Evolutionary conservation across 768 basidiomycete genomes (phyloP).

Genomic region (Tulasnella sp.): DNA sequence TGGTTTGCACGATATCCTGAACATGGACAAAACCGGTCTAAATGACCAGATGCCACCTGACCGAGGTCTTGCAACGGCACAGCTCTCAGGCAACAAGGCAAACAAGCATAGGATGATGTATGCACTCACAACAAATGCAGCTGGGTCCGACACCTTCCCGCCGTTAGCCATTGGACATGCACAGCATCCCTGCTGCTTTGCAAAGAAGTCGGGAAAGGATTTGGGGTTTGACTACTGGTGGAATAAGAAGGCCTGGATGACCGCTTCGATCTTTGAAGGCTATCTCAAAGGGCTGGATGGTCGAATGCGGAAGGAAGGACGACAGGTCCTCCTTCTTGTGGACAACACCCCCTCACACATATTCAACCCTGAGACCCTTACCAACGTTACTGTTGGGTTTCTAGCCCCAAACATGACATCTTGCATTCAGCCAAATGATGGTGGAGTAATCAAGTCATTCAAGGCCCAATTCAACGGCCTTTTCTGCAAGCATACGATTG

Average conservation of each 20-base stretch:
- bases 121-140: neutral
- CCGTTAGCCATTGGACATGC: neutral
- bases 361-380: neutral
- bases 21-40: slow-evolving; percentile 26
- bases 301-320: neutral
- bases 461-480: slow-evolving; percentile 39
- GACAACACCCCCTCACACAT: neutral
- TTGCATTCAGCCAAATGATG: slow-evolving; percentile 32
- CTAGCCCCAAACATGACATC: neutral
- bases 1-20: slow-evolving; percentile 4
- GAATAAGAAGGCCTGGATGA: slow-evolving; percentile 28
- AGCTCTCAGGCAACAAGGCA: neutral
- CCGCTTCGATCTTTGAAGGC: neutral
- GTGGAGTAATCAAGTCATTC: slow-evolving; percentile 32
- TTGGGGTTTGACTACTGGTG: slow-evolving; percentile 18
- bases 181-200: neutral
- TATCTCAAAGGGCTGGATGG: slow-evolving; percentile 2
- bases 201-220: slow-evolving; percentile 8
- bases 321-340: neutral
- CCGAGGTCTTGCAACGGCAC: slow-evolving; percentile 8
- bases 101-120: neutral
- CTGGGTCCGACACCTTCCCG: neutral
- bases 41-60: slow-evolving; percentile 11
- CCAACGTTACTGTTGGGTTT: neutral
- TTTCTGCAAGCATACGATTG: slow-evolving; percentile 38